Percentiles rank a stretch among this genome's conserved stretches.
Conservation (phyloP, 305 asterid genomes). For the Fraxinus albicans region DNA sequence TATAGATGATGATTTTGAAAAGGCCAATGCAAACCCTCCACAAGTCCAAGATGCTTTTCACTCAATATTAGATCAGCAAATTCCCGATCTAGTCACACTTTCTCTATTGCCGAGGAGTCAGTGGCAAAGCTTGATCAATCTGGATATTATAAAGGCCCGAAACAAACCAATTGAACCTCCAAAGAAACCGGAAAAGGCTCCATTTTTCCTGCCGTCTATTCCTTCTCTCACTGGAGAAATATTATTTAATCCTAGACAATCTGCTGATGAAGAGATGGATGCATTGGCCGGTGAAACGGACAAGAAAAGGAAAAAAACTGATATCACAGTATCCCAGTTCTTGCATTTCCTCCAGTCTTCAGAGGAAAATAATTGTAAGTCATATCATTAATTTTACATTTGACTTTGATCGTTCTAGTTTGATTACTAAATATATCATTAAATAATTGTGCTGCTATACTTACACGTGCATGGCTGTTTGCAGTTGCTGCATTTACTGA, state of each 20-base stretch:
- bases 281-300: constrained; percentile 34
- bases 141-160: constrained; percentile 84
- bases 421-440: neutral
- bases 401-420: constrained; percentile 6
- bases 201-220: constrained; percentile 83
- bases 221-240: constrained; percentile 90
- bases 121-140: constrained; percentile 96
- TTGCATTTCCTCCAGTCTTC: constrained; percentile 58
- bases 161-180: constrained; percentile 97
- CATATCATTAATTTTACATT: constrained; percentile 1
- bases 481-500: constrained; percentile 88
- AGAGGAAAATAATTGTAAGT: constrained; percentile 62
- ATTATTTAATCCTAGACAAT: constrained; percentile 57
- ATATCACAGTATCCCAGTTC: constrained; percentile 53
- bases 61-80: constrained; percentile 45
- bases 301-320: constrained; percentile 30
- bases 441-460: neutral
- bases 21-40: constrained; percentile 28
- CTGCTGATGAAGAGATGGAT: constrained; percentile 47
- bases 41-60: constrained; percentile 34
- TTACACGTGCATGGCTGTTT: constrained; percentile 24
- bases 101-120: constrained; percentile 90
- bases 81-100: constrained; percentile 86
- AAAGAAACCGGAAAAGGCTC: constrained; percentile 92
- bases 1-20: constrained; percentile 33